Evolutionary conservation across 768 basidiomycete genomes (phyloP), one percentile per base, ranked within the genome.

Genomic region (Lyophyllum shimeji): DNA sequence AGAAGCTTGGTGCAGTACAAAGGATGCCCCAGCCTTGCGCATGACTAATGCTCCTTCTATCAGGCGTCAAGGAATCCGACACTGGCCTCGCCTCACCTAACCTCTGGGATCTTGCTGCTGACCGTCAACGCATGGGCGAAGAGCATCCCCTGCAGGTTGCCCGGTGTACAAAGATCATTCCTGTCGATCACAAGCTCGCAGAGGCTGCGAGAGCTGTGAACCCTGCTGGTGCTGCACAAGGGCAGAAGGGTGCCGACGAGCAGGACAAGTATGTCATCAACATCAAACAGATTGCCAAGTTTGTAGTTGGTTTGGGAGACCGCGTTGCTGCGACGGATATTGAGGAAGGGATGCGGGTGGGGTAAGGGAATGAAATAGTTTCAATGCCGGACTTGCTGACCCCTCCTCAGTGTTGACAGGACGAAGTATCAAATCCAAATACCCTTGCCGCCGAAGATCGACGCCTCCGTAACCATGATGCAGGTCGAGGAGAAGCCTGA

Each of bases 281-380:
- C 70, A 95, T 99, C 74, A 97, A 98, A 71, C 97, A 99, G 76
- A 97, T 98, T 67, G 97, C 97, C 8, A 99, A 99, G 74, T 98
- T 98, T 68, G 97, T 99, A 9, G 97, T 99, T 42, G 97, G 95
- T 18, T 76, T 99, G 4, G 95, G 95, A 18, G 97, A 99, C 63
- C 88, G 94, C 40, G 95, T 99, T 1, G 93, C 97, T 21, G 92
- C 95, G 11, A 97, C 96, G 2, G 97, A 99, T 76, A 95, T 99
- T 51, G 97, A 99, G 71, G 97, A 99, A 77, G 97, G 97, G n/a
- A 99, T 99, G 97, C 89, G 97, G 52, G 97, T 99, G 39, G 97
- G 96, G 96, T 98, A 67, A 67, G 92, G 77, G 15, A 12, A 44
- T 18, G 8, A 29, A 39, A 18, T 24, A 23, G 31, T 27, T 39